phyloP scores from a whole-genome alignment of 2,329 filamentous ascomycete species.

The Ceratocystis eucalypticola region DNA sequence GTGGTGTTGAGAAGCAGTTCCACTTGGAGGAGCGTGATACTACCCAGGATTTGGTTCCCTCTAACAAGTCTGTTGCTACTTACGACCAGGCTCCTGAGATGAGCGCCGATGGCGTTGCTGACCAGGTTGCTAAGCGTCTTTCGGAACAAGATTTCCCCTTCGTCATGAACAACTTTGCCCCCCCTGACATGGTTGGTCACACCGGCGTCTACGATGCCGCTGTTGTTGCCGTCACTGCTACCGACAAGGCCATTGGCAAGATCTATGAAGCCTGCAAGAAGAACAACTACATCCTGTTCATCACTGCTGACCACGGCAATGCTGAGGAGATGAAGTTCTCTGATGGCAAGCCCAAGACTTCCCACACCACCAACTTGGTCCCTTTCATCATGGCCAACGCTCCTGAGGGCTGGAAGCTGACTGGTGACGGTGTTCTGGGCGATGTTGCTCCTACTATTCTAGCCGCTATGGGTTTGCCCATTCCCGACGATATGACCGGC shows the following conservation, averaged over 20 bases:
- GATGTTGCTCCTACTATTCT: constrained; percentile 94
- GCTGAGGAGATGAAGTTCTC: constrained; percentile 98
- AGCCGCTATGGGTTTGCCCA: constrained; percentile 75
- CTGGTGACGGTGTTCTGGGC: constrained; percentile 81
- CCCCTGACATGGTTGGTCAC: constrained; percentile 98
- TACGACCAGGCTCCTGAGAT: constrained; percentile 94
- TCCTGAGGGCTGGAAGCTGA: constrained; percentile 73
- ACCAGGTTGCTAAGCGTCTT: constrained; percentile 81
- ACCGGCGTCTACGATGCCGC: constrained; percentile 95
- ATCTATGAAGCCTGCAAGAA: constrained; percentile 92
- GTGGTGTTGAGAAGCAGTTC: constrained; percentile 93
- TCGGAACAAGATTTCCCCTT: constrained; percentile 80
- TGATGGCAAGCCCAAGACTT: constrained; percentile 93
- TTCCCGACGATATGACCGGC: constrained; percentile 88
- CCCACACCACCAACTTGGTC: constrained; percentile 95
- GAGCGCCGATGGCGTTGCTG: constrained; percentile 79
- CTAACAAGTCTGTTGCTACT: constrained; percentile 77
- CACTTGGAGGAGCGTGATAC: constrained; percentile 83
- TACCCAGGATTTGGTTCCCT: constrained; percentile 62
- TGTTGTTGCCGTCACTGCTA: constrained; percentile 68
- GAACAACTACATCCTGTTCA: constrained; percentile 82
- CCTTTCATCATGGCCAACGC: constrained; percentile 98
- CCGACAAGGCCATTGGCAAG: constrained; percentile 83
- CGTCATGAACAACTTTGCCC: constrained; percentile 99
- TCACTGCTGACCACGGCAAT: constrained; percentile 94